phyloP scores from a whole-genome alignment of 768 basidiomycete species.

The Cystobasidium tubakii region DNA sequence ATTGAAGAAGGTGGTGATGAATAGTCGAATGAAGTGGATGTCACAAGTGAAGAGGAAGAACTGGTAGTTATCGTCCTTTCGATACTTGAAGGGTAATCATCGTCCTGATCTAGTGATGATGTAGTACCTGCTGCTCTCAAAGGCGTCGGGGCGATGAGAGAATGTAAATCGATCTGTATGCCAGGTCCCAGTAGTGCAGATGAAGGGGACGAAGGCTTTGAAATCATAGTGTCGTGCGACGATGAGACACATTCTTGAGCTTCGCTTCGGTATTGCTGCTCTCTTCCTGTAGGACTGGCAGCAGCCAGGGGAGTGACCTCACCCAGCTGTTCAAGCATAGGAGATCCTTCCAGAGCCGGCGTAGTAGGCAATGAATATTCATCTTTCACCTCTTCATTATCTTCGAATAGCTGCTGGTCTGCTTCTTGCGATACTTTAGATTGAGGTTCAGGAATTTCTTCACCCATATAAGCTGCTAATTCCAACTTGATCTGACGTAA shows the following conservation, averaged over 20 bases:
- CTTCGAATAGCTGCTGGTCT: neutral
- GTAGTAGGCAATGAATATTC: neutral
- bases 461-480: slow-evolving; percentile 18
- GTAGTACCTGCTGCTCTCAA: too few relatives aligned
- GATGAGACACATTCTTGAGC: too few relatives aligned
- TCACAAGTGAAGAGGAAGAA: neutral
- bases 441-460: neutral
- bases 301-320: neutral
- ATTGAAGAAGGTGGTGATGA: neutral
- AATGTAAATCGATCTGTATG: slow-evolving; percentile 3
- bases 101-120: neutral
- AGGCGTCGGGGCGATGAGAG: neutral
- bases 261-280: too few relatives aligned
- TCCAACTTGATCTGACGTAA: slow-evolving; percentile 28
- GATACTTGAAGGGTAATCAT: neutral
- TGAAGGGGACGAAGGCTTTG: neutral
- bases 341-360: neutral
- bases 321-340: neutral
- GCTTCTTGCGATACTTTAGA: neutral
- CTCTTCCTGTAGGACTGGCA: too few relatives aligned
- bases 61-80: neutral
- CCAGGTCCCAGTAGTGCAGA: neutral
- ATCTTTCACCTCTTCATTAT: neutral
- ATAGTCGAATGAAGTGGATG: neutral
- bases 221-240: neutral